These are phyloP conservation scores for Metschnikowia koreensis DNA, from an alignment of 805 yeast species.

Conservation along the genomic window DNA sequence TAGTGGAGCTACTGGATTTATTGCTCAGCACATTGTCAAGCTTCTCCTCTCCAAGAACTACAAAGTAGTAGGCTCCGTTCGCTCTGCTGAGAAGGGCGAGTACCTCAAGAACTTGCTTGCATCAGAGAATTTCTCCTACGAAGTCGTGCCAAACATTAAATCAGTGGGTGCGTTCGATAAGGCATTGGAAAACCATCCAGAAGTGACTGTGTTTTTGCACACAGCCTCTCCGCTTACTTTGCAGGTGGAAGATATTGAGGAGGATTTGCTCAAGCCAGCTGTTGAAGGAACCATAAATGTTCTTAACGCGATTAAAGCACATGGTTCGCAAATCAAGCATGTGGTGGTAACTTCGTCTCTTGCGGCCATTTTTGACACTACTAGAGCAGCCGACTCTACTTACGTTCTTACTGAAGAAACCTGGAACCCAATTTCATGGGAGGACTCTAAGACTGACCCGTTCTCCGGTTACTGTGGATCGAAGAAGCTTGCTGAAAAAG, in stretches of 20 bases:
- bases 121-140: conserved; percentile 37
- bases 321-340: conserved; percentile 10
- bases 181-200: conserved; percentile 45
- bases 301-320: conserved; percentile 8
- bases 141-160: conserved; percentile 46
- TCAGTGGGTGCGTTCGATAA: conserved; percentile 43
- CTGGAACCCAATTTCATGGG: no score
- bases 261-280: conserved; percentile 56
- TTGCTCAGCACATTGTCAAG: conserved; percentile 26
- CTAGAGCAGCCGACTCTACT: no score
- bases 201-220: conserved; percentile 53
- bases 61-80: conserved; percentile 24
- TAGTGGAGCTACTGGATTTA: conserved; percentile 32
- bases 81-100: conserved; percentile 21
- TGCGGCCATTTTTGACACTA: no score
- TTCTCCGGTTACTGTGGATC: no score
- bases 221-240: conserved; percentile 58
- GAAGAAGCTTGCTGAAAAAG: no score
- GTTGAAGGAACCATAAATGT: conserved; percentile 24
- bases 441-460: no score
- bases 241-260: conserved; percentile 42
- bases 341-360: conserved; percentile 12
- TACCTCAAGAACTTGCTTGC: conserved; percentile 25
- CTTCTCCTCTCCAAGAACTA: conserved; percentile 21
- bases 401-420: no score